Conservation (phyloP, 306 rosid genomes). For the Carpinus fangiana region DNA sequence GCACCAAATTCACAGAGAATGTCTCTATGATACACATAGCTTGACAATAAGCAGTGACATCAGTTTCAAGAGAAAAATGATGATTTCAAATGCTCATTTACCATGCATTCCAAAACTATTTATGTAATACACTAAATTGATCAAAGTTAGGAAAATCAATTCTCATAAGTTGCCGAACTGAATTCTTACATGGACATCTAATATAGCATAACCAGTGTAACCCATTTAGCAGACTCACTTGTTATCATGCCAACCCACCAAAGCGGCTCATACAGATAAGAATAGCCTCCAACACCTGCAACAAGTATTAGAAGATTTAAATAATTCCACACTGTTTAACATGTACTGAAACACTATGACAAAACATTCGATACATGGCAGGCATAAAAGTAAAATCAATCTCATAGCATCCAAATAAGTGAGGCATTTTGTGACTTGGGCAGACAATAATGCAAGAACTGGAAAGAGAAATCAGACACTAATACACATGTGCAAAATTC, state of each 20-base stretch:
- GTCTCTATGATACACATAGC: neutral
- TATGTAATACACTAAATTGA: neutral
- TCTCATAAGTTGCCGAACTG: neutral
- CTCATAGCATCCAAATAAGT: neutral
- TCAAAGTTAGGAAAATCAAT: neutral
- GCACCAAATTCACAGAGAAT: neutral
- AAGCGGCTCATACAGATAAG: slow-evolving; percentile 95
- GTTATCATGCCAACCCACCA: slow-evolving; percentile 99
- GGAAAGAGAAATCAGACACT: neutral
- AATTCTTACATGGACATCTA: neutral
- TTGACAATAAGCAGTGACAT: neutral
- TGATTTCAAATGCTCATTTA: neutral
- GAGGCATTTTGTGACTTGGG: neutral
- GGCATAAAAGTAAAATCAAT: neutral
- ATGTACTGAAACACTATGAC: neutral
- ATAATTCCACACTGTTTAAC: neutral
- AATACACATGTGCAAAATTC: neutral
- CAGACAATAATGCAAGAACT: neutral
- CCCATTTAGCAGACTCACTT: slow-evolving; percentile 56
- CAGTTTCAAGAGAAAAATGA: too few species aligned
- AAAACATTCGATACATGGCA: neutral
- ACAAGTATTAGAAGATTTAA: slow-evolving; percentile 34
- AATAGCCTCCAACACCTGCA: slow-evolving; percentile 94
- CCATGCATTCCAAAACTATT: neutral
- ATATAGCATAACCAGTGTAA: neutral